A percentile compares a stretch with the other conserved stretches of the same genome.
phyloP scores from a whole-genome alignment of 805 yeast genomes.

The Candida taoyuanica region DNA sequence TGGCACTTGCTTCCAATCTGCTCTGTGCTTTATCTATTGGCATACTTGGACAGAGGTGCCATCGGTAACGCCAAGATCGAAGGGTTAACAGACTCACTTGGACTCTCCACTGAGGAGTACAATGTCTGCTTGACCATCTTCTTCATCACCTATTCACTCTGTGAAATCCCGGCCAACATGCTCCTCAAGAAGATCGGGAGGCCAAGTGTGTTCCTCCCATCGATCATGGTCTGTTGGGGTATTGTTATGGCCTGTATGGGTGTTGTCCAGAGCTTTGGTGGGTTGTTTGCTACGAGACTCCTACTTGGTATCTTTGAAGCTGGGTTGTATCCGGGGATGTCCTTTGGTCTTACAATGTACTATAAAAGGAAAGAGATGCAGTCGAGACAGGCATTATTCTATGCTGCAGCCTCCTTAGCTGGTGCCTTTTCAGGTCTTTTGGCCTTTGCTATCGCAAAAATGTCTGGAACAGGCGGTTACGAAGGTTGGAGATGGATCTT shows the following conservation, averaged over 20 bases:
- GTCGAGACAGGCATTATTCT: slow-evolving; percentile 25
- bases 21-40: slow-evolving; percentile 13
- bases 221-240: slow-evolving; percentile 17
- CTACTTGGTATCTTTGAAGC: slow-evolving; percentile 20
- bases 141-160: slow-evolving; percentile 18
- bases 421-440: slow-evolving; percentile 24
- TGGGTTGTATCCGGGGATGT: slow-evolving; percentile 16
- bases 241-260: slow-evolving; percentile 17
- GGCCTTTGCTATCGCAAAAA: slow-evolving; percentile 19
- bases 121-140: slow-evolving; percentile 16
- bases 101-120: slow-evolving; percentile 6
- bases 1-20: slow-evolving; percentile 15
- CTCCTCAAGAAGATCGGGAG: slow-evolving; percentile 19
- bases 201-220: slow-evolving; percentile 10
- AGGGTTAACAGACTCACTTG: slow-evolving; percentile 6
- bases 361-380: slow-evolving; percentile 23
- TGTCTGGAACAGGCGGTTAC: slow-evolving; percentile 14
- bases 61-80: slow-evolving; percentile 14
- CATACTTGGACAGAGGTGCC: slow-evolving; percentile 19
- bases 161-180: slow-evolving; percentile 19
- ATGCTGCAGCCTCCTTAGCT: slow-evolving; percentile 23
- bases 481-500: slow-evolving; percentile 21
- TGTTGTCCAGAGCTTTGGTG: slow-evolving; percentile 14
- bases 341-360: slow-evolving; percentile 25
- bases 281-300: slow-evolving; percentile 16